Base-by-base conservation (phyloP, 202 grass and related monocot genomes). In the Sporobolus alterniflorus region DNA sequence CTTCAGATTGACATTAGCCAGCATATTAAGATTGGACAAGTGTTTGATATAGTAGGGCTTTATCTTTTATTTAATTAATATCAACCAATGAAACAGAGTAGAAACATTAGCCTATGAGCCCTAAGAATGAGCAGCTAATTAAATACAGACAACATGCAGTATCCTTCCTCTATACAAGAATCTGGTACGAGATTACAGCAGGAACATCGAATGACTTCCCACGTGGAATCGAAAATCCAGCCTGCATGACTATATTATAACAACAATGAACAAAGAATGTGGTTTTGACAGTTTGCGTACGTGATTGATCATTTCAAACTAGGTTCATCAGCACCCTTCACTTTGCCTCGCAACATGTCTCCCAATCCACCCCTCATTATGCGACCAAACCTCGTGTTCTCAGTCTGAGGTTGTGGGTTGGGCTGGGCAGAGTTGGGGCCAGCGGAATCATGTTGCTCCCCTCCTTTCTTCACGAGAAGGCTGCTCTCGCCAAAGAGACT, bases 361-460 rank as follows among this genome's bases (percentile, higher is more conserved):
- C 92, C 88, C 33, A 98, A 95, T 11, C 91, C 89, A 44, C 91
- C 84, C 75, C 89, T 86, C 89, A 98, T 98, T 44, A 98, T 98
- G 49, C 93, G 89, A 59, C 89, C 77, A 42, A 98, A 98, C 39
- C 90, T 86, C 7, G 96, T 98, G 62, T 86, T 90, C 42, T 98
- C 92, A 31, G 83, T 77, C 73, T 48, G 88, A 71, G 80, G 40
- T 74, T 83, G 84, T 9, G 74, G 48, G 26, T 63, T 84, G 18
- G 63, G 76, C 54, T 85, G 82, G 31, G 76, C 48, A 20, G 71
- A 57, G 16, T 70, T 9, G 29, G 70, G 41, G 17, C 64, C 25
- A 70, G 80, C 71, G 54, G 73, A 46, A 40, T 93, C 90, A 16
- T 63, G 66, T 61, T 69, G 48, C 46, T 91, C 88, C 46, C 67